Evolutionary conservation across 2,329 filamentous ascomycete genomes (phyloP).

Genomic region (Hirsutella minnesotensis): DNA sequence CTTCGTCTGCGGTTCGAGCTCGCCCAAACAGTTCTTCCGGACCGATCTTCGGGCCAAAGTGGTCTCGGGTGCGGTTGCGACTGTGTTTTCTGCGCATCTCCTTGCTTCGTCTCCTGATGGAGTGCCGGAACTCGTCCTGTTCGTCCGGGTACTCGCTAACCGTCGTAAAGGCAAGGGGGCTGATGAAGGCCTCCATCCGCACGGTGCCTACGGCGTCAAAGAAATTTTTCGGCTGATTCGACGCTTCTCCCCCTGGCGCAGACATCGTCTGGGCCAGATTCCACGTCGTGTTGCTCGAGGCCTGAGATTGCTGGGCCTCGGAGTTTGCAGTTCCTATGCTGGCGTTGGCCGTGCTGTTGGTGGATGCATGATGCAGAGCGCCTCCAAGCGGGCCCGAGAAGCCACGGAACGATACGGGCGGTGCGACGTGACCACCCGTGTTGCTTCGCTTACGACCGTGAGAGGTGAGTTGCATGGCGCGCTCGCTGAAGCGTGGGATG

Average conservation of each 20-base stretch:
- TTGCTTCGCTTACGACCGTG: slow-evolving; percentile 85
- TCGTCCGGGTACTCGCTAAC: slow-evolving; percentile 36
- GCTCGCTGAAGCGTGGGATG: slow-evolving; percentile 57
- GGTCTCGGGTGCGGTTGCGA: slow-evolving; percentile 41
- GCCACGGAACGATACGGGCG: slow-evolving; percentile 63
- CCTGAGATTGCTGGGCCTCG: slow-evolving; percentile 47
- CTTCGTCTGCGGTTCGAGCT: slow-evolving; percentile 39
- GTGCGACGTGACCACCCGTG: slow-evolving; percentile 63
- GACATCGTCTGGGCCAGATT: slow-evolving; percentile 33
- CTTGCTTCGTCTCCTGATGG: slow-evolving; percentile 41
- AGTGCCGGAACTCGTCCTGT: slow-evolving; percentile 35
- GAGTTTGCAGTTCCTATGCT: slow-evolving; percentile 47
- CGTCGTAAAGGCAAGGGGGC: slow-evolving; percentile 39
- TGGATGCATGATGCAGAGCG: slow-evolving; percentile 31
- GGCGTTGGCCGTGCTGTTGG: slow-evolving; percentile 45
- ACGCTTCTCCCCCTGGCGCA: slow-evolving; percentile 43
- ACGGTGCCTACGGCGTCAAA: slow-evolving; percentile 86
- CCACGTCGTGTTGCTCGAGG: slow-evolving; percentile 31
- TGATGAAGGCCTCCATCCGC: slow-evolving; percentile 95
- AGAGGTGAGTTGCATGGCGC: slow-evolving; percentile 25
- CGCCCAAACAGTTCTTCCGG: slow-evolving; percentile 36
- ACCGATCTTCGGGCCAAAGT: slow-evolving; percentile 28
- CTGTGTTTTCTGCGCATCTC: slow-evolving; percentile 40
- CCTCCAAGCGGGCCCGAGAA: slow-evolving; percentile 50
- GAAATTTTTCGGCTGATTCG: slow-evolving; percentile 47